These are phyloP conservation scores for Annulohypoxylon nitens DNA, from an alignment of 495 filamentous ascomycete genomes.

Conservation along the genomic window DNA sequence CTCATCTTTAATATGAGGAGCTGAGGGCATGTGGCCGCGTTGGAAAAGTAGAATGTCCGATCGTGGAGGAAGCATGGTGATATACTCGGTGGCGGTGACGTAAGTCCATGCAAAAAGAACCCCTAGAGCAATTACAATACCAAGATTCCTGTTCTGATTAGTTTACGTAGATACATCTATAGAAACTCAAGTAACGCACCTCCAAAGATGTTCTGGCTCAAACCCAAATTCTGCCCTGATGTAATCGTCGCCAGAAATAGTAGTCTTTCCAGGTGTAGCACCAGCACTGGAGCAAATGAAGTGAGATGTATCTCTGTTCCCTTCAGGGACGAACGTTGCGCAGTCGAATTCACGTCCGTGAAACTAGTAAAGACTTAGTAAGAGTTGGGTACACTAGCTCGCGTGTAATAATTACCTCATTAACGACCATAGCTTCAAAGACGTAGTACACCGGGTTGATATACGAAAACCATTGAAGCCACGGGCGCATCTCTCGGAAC, in stretches of 20 bases:
- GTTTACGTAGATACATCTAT: not conserved
- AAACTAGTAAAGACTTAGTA: not conserved
- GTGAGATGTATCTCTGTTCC: not conserved
- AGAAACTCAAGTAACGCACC: not conserved
- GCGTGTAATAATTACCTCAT: not conserved
- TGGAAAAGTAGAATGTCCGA: not conserved
- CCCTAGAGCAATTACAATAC: not conserved
- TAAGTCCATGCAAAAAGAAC: not conserved
- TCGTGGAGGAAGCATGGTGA: not conserved
- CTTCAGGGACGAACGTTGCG: not conserved
- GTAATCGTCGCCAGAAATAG: not conserved
- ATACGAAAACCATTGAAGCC: not conserved
- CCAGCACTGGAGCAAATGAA: not conserved
- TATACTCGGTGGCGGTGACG: not conserved
- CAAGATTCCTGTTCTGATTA: not conserved
- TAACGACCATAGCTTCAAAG: not conserved
- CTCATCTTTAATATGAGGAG: not conserved
- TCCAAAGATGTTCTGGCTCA: not conserved
- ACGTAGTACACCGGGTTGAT: not conserved
- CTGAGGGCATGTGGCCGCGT: not conserved
- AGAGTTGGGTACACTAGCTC: not conserved
- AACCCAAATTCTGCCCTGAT: not conserved
- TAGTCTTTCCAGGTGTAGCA: not conserved
- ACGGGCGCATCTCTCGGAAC: not conserved
- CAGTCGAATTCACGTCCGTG: not conserved